These are phyloP conservation scores for Gossypium rotundifolium DNA, from an alignment of 345 rosid genomes.

Conservation along the genomic window DNA sequence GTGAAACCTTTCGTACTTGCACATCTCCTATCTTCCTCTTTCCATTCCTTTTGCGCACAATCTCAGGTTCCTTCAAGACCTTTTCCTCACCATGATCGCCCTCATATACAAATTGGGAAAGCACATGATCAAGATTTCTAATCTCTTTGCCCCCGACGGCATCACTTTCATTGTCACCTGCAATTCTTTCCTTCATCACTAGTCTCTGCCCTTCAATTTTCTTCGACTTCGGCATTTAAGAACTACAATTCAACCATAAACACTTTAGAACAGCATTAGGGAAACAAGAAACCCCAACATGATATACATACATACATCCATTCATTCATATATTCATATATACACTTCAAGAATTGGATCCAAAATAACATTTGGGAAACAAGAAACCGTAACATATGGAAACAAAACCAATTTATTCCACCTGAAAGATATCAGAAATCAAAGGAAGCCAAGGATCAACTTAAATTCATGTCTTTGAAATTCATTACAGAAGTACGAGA, in stretches of 20 bases:
- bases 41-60: not conserved
- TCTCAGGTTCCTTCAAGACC: not conserved
- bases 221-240: not conserved
- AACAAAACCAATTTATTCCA: not conserved
- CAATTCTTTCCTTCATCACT: not conserved
- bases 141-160: not conserved
- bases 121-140: conserved; percentile 12
- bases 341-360: not conserved
- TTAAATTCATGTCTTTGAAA: not conserved
- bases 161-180: not conserved
- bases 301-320: not conserved
- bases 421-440: not conserved
- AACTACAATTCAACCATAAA: not conserved
- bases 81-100: not conserved
- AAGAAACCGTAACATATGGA: not conserved
- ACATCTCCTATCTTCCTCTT: conserved; percentile 1
- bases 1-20: conserved; percentile 28
- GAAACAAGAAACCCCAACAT: no score
- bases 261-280: not conserved
- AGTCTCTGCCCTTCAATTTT: not conserved
- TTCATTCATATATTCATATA: not conserved
- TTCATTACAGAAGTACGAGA: not conserved
- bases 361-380: not conserved
- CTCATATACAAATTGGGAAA: conserved; percentile 14
- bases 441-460: not conserved